A percentile compares a stretch with the other conserved stretches of the same genome.
phyloP scores from a whole-genome alignment of 495 filamentous ascomycete species.

The Aspergillus bertholletiae region DNA sequence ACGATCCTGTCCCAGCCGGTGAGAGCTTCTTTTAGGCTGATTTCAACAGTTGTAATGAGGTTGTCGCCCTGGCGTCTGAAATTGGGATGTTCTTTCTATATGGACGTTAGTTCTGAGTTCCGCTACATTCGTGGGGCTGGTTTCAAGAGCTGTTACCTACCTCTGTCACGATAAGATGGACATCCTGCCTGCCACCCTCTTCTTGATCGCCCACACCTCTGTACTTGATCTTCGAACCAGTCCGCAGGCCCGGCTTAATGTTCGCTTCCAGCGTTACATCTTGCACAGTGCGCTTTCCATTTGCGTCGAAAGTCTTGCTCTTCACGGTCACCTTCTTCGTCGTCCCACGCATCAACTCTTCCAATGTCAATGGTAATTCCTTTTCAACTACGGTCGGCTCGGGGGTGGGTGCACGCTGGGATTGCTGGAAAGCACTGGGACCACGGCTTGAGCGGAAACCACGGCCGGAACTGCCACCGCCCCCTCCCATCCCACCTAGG shows the following conservation, averaged over 20 bases:
- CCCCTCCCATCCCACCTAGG: too few relatives aligned
- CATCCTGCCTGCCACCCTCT: conserved; percentile 93
- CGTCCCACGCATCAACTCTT: conserved; percentile 79
- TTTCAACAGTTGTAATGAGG: conserved; percentile 67
- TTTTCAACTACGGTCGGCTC: conserved; percentile 90
- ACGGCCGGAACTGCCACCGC: conserved; percentile 37
- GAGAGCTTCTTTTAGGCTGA: conserved; percentile 93
- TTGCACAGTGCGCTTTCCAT: conserved; percentile 76
- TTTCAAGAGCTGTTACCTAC: conserved; percentile 48
- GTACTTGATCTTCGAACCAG: conserved; percentile 96
- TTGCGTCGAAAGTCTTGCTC: conserved; percentile 85
- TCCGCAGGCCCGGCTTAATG: conserved; percentile 92
- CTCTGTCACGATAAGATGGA: conserved; percentile 92
- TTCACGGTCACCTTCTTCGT: conserved; percentile 98
- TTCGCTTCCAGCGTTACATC: conserved; percentile 90
- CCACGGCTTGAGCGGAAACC: conserved; percentile 31
- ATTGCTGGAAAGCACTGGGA: conserved; percentile 43
- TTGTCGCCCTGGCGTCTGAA: conserved; percentile 87
- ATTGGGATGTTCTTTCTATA: conserved; percentile 74
- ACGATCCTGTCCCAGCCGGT: conserved; percentile 91
- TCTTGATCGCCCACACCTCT: conserved; percentile 94
- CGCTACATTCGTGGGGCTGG: background rate
- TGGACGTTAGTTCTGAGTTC: conserved; percentile 18
- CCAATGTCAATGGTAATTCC: conserved; percentile 73
- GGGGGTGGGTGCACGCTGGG: conserved; percentile 56